Conservation (phyloP, 2,329 filamentous ascomycete species). For the Calonectria henricotiae region DNA sequence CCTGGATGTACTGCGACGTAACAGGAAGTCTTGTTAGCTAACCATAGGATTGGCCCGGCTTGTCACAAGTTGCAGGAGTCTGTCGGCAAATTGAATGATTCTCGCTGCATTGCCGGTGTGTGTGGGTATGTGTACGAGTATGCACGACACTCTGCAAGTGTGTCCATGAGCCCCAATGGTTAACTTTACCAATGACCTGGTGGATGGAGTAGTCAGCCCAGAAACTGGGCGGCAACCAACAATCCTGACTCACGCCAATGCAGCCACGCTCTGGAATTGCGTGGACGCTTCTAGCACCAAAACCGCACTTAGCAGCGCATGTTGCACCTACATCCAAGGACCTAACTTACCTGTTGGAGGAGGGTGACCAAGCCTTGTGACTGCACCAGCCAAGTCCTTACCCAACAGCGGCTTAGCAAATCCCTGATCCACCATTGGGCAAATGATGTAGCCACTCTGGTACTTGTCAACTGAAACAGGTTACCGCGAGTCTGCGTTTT, state of each 20-base stretch:
- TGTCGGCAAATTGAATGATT: constrained; percentile 17
- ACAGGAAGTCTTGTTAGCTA: constrained; percentile 3
- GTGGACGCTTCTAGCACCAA: constrained; percentile 30
- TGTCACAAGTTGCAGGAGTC: constrained; percentile 3
- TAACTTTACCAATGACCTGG: constrained; percentile 9
- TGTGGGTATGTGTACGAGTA: constrained; percentile 5
- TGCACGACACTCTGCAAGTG: constrained; percentile 20
- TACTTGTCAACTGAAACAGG: constrained; percentile 19
- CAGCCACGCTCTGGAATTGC: constrained; percentile 6
- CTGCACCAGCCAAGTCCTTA: constrained; percentile 9
- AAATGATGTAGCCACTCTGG: constrained; percentile 29
- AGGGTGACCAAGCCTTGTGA: constrained; percentile 27
- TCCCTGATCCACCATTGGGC: constrained; percentile 26
- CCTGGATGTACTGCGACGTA: constrained; percentile 10
- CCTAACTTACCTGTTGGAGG: neutral
- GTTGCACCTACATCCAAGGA: neutral
- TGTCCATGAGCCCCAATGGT: constrained; percentile 15
- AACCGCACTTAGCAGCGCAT: neutral
- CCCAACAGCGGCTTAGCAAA: constrained; percentile 25
- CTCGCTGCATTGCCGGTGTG: constrained; percentile 16
- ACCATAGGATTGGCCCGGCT: neutral
- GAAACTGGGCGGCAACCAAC: constrained; percentile 24
- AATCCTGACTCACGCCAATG: constrained; percentile 29
- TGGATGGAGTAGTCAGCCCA: constrained; percentile 26
- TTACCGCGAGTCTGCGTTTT: constrained; percentile 1